phyloP scores from a whole-genome alignment of 1,284 basidiomycete genomes.

The Ustilago shanxiensis region DNA sequence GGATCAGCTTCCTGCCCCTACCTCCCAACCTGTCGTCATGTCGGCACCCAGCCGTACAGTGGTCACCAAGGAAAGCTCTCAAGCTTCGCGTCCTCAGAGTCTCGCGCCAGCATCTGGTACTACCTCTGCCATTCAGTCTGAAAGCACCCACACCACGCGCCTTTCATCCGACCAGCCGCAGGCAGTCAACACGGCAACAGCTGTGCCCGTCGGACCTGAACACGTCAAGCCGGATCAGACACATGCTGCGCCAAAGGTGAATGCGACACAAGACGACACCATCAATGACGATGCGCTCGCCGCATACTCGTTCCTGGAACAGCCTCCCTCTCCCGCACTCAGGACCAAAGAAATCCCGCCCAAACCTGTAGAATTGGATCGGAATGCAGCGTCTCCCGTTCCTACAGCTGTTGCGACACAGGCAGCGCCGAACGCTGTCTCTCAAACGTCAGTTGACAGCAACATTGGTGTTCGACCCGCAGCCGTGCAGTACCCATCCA shows the following conservation, averaged over 20 bases:
- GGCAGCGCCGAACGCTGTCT: neutral
- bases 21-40: constrained; percentile 37
- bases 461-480: constrained; percentile 25
- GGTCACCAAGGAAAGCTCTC: constrained; percentile 41
- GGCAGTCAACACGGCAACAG: neutral
- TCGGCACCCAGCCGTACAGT: constrained; percentile 26
- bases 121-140: constrained; percentile 37
- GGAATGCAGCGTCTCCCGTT: constrained; percentile 14
- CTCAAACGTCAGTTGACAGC: constrained; percentile 19
- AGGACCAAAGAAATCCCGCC: constrained; percentile 19
- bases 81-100: constrained; percentile 42
- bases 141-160: constrained; percentile 39
- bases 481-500: constrained; percentile 55
- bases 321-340: constrained; percentile 58
- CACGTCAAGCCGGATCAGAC: constrained; percentile 12
- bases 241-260: constrained; percentile 1
- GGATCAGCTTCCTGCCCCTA: constrained; percentile 58
- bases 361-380: constrained; percentile 14
- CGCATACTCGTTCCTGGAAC: constrained; percentile 63
- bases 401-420: constrained; percentile 1
- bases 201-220: constrained; percentile 8
- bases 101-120: constrained; percentile 34
- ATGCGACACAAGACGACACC: constrained; percentile 35
- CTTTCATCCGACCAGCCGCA: constrained; percentile 40
- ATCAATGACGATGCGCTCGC: constrained; percentile 61